Evolutionary conservation across 805 yeast species (phyloP).

Genomic region (Blastobotrys parvus): DNA sequence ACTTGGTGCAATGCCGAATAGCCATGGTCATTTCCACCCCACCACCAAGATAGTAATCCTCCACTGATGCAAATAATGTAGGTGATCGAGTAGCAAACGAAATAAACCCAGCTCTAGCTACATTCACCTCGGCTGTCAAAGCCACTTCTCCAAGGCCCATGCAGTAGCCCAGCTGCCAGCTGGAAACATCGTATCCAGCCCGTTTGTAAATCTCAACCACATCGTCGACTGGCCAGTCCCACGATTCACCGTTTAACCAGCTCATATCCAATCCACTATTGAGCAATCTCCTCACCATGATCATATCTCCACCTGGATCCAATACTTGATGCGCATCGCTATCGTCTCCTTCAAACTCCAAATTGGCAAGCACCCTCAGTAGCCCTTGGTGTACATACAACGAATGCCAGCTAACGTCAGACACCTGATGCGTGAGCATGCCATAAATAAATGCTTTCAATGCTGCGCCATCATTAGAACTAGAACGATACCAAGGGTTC

Average conservation of each 20-base stretch:
- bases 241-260: constrained; percentile 19
- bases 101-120: constrained; percentile 26
- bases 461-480: constrained; percentile 20
- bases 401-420: constrained; percentile 66
- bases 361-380: constrained; percentile 39
- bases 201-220: constrained; percentile 33
- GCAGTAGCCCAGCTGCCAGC: constrained; percentile 37
- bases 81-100: constrained; percentile 37
- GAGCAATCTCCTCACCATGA: constrained; percentile 35
- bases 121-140: constrained; percentile 36
- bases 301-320: constrained; percentile 60
- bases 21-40: constrained; percentile 38
- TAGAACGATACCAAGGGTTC: neutral
- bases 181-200: constrained; percentile 32
- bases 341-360: constrained; percentile 47
- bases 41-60: constrained; percentile 47
- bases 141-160: constrained; percentile 49
- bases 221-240: constrained; percentile 35
- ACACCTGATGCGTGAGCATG: constrained; percentile 50
- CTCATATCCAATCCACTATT: constrained; percentile 21
- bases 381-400: constrained; percentile 46
- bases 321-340: constrained; percentile 43
- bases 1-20: constrained; percentile 32
- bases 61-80: constrained; percentile 34
- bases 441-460: constrained; percentile 53